Conservation (phyloP, 257 asterid species). For the Nicotiana tabacum region DNA sequence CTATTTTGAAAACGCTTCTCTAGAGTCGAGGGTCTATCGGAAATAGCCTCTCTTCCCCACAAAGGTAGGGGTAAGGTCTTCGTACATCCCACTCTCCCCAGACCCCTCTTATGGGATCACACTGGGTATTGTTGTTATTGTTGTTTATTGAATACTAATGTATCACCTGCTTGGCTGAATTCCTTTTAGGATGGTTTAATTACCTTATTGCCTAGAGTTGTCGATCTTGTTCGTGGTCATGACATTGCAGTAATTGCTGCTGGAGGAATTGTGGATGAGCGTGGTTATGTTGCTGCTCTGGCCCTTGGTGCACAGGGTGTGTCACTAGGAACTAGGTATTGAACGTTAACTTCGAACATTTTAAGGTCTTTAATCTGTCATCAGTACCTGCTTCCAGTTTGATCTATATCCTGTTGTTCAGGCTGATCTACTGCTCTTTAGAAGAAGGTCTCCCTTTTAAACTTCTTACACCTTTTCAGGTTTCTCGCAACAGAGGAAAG, state of each 20-base stretch:
- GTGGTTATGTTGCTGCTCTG: constrained; percentile 88
- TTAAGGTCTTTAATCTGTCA: neutral
- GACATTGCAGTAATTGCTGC: constrained; percentile 70
- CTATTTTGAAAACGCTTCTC: no score
- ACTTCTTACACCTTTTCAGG: constrained; percentile 23
- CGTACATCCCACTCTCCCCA: no score
- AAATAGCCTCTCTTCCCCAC: no score
- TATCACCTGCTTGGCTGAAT: neutral
- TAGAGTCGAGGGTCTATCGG: no score
- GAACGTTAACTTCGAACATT: neutral
- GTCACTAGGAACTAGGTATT: constrained; percentile 79
- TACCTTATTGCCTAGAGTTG: constrained; percentile 70
- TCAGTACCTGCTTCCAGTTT: neutral
- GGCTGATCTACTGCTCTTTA: neutral
- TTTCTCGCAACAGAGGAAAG: constrained; percentile 82
- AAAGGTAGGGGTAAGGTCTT: no score
- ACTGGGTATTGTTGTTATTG: no score
- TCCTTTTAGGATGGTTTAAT: constrained; percentile 53
- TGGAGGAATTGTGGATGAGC: constrained; percentile 88
- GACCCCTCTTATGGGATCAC: no score
- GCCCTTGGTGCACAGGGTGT: constrained; percentile 91
- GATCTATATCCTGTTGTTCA: neutral
- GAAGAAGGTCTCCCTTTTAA: neutral
- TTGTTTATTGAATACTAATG: neutral
- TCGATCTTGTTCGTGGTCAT: constrained; percentile 47